A percentile compares a stretch with the other conserved stretches of the same genome.
phyloP scores from a whole-genome alignment of 2,329 filamentous ascomycete genomes.

The Ambrosiella cleistominuta region DNA sequence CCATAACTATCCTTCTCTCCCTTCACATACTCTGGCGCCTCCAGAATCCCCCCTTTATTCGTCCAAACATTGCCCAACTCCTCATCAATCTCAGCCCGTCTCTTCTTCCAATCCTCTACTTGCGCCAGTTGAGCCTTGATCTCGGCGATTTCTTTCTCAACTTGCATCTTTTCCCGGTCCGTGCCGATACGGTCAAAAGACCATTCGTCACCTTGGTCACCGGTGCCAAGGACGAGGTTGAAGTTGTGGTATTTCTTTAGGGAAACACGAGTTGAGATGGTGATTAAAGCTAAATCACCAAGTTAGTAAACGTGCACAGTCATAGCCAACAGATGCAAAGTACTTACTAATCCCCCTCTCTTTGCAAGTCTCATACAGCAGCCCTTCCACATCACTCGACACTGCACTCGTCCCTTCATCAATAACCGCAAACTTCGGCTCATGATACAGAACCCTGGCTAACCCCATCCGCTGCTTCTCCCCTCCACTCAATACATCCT shows the following conservation, averaged over 20 bases:
- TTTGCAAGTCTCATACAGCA: constrained; percentile 86
- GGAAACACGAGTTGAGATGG: constrained; percentile 83
- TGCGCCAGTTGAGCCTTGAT: constrained; percentile 61
- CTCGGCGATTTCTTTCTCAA: constrained; percentile 79
- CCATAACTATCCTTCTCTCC: constrained; percentile 11
- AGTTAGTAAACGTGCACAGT: constrained; percentile 15
- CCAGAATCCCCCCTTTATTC: constrained; percentile 31
- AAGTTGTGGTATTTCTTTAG: constrained; percentile 92
- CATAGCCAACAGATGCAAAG: not conserved
- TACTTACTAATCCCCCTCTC: constrained; percentile 77
- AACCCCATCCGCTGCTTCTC: constrained; percentile 95
- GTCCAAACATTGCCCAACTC: constrained; percentile 55
- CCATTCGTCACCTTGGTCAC: constrained; percentile 71
- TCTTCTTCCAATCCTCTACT: constrained; percentile 68
- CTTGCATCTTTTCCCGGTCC: constrained; percentile 77
- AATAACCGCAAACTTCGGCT: constrained; percentile 83
- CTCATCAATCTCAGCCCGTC: constrained; percentile 62
- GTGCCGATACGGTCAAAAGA: constrained; percentile 88
- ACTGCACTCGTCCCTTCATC: constrained; percentile 94
- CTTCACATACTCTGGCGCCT: constrained; percentile 29
- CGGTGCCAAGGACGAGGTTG: constrained; percentile 70
- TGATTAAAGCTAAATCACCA: constrained; percentile 53
- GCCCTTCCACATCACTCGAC: constrained; percentile 80
- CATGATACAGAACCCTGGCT: constrained; percentile 79
- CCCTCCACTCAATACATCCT: constrained; percentile 88